Base-by-base conservation (phyloP, 805 yeast species). In the Yarrowia keelungensis region DNA sequence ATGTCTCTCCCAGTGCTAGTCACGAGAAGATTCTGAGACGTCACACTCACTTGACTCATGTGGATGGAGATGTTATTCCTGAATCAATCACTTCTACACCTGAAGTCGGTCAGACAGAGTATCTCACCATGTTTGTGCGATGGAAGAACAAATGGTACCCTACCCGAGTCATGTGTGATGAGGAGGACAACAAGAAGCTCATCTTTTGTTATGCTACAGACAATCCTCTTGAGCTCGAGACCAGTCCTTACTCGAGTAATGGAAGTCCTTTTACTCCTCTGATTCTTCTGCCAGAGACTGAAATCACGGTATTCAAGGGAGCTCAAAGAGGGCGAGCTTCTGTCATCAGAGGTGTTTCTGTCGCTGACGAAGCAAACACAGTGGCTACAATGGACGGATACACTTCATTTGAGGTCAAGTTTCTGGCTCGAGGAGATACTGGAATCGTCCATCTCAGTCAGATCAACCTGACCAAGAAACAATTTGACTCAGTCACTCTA, bases 331-430 rank as follows among this genome's bases (percentile, higher is more conserved):
- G 58, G 2, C 36, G 32, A 8, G 58, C 58, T 35, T n/a, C 35
- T 16, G 36, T 32, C 14, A 14, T 26, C 3, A n/a, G 51, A 32
- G 19, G 51, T 14, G 35, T 36, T 2, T 5, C 42, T 5, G 15
- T 12, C n/a, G 15, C 58, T 7, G 53, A n/a, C 5, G 43, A 38
- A 50, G 39, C 41, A 11, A 22, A 51, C 15, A 32, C 53, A 11
- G 58, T 51, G 12, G 32, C 43, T 8, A 43, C 65, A 9, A 59
- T 59, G 65, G 65, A 59, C 12, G 65, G 65, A 8, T 59, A n/a
- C 36, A 11, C 35, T 3, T 59, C 65, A 8, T 59, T 43, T 16
- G 51, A 59, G 35, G 65, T 59, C 9, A 12, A 35, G 4, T 45
- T 59, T 10, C 15, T 12, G 16, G 12, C 9, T 5, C 16, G 35